phyloP scores from a whole-genome alignment of 371 early-diverging fungal genomes.

The Hamiltosporidium tvaerminnensis region DNA sequence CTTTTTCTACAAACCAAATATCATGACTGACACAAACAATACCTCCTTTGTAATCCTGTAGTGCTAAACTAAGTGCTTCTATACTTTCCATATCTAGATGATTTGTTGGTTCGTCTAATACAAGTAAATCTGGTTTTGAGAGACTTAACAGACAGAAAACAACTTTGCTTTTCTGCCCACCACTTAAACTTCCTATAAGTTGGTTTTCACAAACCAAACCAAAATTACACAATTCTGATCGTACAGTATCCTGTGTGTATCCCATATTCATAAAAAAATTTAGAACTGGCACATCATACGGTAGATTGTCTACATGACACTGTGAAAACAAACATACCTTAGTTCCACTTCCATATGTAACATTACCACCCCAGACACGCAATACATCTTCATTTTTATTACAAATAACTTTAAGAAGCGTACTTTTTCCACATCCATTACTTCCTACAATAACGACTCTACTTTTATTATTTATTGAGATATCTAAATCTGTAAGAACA shows the following conservation, averaged over 20 bases:
- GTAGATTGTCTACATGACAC: conserved; percentile 80
- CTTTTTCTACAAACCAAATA: conserved; percentile 66
- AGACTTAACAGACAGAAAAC: conserved; percentile 81
- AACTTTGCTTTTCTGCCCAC: conserved; percentile 80
- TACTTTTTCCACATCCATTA: conserved; percentile 71
- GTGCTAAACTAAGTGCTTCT: conserved; percentile 80
- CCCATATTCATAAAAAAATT: conserved; percentile 76
- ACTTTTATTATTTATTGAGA: conserved; percentile 59
- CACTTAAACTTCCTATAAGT: conserved; percentile 61
- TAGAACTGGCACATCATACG: conserved; percentile 65
- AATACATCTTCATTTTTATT: conserved; percentile 49
- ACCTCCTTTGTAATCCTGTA: conserved; percentile 76
- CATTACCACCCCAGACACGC: conserved; percentile 66
- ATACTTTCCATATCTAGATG: conserved; percentile 79
- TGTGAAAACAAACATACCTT: conserved; percentile 89
- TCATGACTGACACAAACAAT: conserved; percentile 95
- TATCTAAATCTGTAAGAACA: conserved; percentile 57
- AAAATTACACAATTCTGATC: conserved; percentile 68
- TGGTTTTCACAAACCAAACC: conserved; percentile 56
- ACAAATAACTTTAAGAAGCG: conserved; percentile 65
- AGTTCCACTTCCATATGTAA: conserved; percentile 66
- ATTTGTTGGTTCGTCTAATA: conserved; percentile 93
- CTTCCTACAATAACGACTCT: conserved; percentile 64
- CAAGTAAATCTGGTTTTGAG: conserved; percentile 68
- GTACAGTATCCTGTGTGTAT: conserved; percentile 58